Conservation (phyloP, 106 monocot species). For the Dioscorea alata region DNA sequence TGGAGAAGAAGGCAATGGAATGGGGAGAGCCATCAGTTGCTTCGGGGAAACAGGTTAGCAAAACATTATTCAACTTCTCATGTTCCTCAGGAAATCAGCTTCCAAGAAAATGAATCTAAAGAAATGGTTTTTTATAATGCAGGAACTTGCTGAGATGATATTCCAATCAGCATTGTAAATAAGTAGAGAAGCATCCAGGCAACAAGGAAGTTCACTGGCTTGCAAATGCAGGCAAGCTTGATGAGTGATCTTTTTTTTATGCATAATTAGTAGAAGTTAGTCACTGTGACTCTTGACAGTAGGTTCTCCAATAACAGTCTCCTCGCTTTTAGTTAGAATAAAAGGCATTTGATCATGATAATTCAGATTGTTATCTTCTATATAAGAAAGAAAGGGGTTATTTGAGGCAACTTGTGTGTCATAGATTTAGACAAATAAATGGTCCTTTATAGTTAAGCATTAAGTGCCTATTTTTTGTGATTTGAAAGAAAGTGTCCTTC, state of each 20-base stretch:
- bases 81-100: background rate
- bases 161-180: slow-evolving; percentile 63
- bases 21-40: slow-evolving; percentile 79
- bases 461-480: too few species aligned
- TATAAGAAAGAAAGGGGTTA: too few species aligned
- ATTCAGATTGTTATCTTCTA: too few species aligned
- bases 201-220: background rate
- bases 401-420: too few species aligned
- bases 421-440: too few species aligned
- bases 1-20: slow-evolving; percentile 87
- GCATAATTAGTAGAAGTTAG: background rate
- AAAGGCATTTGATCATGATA: too few species aligned
- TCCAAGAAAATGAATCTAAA: background rate
- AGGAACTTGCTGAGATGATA: slow-evolving; percentile 83
- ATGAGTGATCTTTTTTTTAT: background rate
- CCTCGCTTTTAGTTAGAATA: background rate
- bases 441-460: too few species aligned
- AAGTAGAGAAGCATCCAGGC: background rate
- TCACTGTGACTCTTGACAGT: background rate
- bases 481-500: too few species aligned
- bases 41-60: slow-evolving; percentile 85
- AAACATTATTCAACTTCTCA: background rate
- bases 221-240: background rate
- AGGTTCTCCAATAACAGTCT: background rate
- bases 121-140: slow-evolving; percentile 10